These are phyloP conservation scores for Fragaria iinumae DNA, from an alignment of 306 rosid species.

Conservation along the genomic window DNA sequence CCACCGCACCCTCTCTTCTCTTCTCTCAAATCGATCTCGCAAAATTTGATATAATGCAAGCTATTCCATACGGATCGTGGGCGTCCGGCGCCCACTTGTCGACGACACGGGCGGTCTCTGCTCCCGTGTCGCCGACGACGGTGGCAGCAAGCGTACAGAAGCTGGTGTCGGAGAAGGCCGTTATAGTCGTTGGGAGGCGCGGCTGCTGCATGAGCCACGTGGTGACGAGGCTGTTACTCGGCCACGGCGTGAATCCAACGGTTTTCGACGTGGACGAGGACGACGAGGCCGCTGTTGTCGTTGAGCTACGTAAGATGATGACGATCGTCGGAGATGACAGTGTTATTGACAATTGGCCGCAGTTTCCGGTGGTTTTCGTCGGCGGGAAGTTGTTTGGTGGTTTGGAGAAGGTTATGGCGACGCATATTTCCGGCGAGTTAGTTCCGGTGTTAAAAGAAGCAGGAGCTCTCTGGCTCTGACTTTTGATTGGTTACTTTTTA, in stretches of 20 bases:
- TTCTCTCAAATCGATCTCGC: background rate
- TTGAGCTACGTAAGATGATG: conserved; percentile 25
- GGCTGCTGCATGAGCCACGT: conserved; percentile 97
- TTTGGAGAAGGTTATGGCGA: conserved; percentile 80
- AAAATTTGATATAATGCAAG: conserved; percentile 46
- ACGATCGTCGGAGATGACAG: background rate
- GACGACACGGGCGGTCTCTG: background rate
- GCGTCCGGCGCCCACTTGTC: background rate
- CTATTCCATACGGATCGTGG: conserved; percentile 63
- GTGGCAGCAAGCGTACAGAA: conserved; percentile 14
- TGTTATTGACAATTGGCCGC: conserved; percentile 9
- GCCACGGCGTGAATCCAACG: conserved; percentile 82
- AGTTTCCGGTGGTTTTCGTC: conserved; percentile 83
- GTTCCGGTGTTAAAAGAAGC: conserved; percentile 80
- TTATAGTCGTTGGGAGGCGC: conserved; percentile 59
- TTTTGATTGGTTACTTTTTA: background rate
- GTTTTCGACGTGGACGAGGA: conserved; percentile 62
- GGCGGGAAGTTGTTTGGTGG: conserved; percentile 93
- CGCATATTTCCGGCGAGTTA: conserved; percentile 88
- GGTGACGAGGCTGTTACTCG: conserved; percentile 56
- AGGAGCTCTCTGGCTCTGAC: conserved; percentile 95
- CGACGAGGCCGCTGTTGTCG: conserved; percentile 42
- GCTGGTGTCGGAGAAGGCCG: conserved; percentile 65
- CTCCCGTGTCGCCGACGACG: background rate
- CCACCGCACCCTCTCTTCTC: background rate